Evolutionary conservation across 2,329 filamentous ascomycete species (phyloP), one percentile per base, ranked within the genome.

Genomic region (Neonectria hederae): DNA sequence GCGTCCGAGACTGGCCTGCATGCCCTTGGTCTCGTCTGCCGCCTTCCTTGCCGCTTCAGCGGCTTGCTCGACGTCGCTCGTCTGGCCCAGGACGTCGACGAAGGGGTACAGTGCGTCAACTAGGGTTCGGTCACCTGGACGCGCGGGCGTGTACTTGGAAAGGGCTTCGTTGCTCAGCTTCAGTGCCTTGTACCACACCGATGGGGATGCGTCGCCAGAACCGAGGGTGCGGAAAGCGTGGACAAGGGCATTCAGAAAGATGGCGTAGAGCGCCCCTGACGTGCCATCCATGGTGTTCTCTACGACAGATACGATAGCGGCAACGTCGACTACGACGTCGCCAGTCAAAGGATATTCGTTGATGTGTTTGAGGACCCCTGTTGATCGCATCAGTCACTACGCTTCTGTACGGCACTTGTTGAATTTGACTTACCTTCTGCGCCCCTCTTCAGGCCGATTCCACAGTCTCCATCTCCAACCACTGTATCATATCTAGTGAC

Each of bases 101-200:
- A 98, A 99, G 2, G 96, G 96, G 66, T 92, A 87, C 54, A 99
- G 83, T 1, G 95, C 94, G 79, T 99, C 96, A 35, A 98, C 87
- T 38, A 98, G 82, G 0, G 96, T 99, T 54, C 96, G 87, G 77
- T 99, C 96, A 28, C 96, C 96, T 0, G 91, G 91, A 57, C 90
- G 89, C 0, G 96, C 96, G 1, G 95, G 94, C 2, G 96, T 99
- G 79, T 98, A 98, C 75, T 86, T 91, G 38, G 85, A 87, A 62
- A 99, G 82, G 1, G 90, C 89, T 21, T 89, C 83, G 66, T 91
- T 87, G 57, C 93, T 92, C 70, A 89, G 85, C 67, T 89, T 83
- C 14, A 97, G 83, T 1, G 94, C 94, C 32, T 85, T 82, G 3
- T 89, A 80, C 89, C 86, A 84, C 71, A 81, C 67, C 46, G 81